Base-by-base conservation (phyloP, 2,329 filamentous ascomycete genomes). In the Fusarium subtropicale region DNA sequence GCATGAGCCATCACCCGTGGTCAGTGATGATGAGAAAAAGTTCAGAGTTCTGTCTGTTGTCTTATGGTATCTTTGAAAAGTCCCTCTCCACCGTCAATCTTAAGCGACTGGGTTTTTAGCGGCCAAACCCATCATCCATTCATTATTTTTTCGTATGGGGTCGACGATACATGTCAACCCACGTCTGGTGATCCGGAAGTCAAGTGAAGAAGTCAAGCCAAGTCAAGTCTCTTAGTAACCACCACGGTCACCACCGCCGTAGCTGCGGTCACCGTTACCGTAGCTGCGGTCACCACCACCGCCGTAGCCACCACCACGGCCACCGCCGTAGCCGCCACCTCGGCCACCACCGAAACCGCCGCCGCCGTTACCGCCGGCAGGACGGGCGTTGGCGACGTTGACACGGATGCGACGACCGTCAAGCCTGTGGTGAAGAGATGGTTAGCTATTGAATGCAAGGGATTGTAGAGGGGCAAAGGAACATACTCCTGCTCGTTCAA, bases 401-500 rank as follows among this genome's bases (percentile, higher is more conserved):
- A 57, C 54, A 41, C 30, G 47, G 46, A 57, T 52, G 18, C 20
- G 54, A 16, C 54, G 54, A 10, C 54, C 54, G 18, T 57, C 54
- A 22, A 57, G 28, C 22, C 54, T 57, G 11, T 3, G 30, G 22
- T 3, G 16, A 10, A 36, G 22, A 12, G 2, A 30, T 28, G 22
- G 48, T 52, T 52, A 52, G 48, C 48, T 22, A 30, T 39, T 11
- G 15, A 16, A 28, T 20, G 22, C 15, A 6, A 18, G 2, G 8
- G 5, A 16, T 20, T 15, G 7, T 4, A 16, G 22, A 30, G 13
- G 11, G 3, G 13, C 20, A 42, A 5, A 10, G 16, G n/a, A 12
- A 57, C 54, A 41, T 33, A 57, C 54, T 57, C 54, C 22, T 52
- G 45, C 18, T 57, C 54, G 30, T 57, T 33, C 46, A 57, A 6